Evolutionary conservation across 2,329 filamentous ascomycete species (phyloP).

Genomic region (Huntiella decipiens): DNA sequence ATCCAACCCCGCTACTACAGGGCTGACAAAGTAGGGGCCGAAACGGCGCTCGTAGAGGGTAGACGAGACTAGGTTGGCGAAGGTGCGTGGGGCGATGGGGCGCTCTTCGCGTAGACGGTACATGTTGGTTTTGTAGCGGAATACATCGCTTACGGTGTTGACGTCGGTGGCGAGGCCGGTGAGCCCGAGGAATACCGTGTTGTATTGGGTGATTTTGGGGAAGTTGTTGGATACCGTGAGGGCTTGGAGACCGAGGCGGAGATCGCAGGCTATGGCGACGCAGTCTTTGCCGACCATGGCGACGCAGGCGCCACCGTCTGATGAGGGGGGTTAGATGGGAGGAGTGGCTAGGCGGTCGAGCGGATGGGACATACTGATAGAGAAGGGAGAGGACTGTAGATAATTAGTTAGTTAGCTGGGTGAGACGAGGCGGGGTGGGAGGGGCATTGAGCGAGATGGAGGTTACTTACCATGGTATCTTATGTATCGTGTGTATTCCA

Average conservation of each 20-base stretch:
- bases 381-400: constrained; percentile 67
- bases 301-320: constrained; percentile 80
- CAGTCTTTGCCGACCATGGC: constrained; percentile 99
- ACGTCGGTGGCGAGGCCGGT: constrained; percentile 95
- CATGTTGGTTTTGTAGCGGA: constrained; percentile 99
- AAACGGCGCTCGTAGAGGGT: constrained; percentile 90
- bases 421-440: too few relatives aligned
- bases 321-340: constrained; percentile 4
- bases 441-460: too few relatives aligned
- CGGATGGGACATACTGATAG: constrained; percentile 54
- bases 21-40: constrained; percentile 88
- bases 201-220: constrained; percentile 98
- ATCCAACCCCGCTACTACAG: constrained; percentile 87
- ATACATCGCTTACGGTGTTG: constrained; percentile 81
- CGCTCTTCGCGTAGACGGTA: constrained; percentile 97
- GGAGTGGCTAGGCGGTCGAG: constrained; percentile 3
- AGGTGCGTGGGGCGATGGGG: constrained; percentile 80
- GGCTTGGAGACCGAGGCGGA: constrained; percentile 88
- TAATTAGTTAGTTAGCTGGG: too few relatives aligned
- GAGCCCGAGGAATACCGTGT: constrained; percentile 84
- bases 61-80: constrained; percentile 86
- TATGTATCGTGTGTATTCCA: too few relatives aligned
- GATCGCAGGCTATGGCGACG: constrained; percentile 96
- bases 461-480: too few relatives aligned
- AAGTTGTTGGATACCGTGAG: constrained; percentile 99